Percentiles rank a stretch among this genome's conserved stretches.
Conservation (phyloP, 108 stramenopile species). For the Pseudonitzschia delicatissima region DNA sequence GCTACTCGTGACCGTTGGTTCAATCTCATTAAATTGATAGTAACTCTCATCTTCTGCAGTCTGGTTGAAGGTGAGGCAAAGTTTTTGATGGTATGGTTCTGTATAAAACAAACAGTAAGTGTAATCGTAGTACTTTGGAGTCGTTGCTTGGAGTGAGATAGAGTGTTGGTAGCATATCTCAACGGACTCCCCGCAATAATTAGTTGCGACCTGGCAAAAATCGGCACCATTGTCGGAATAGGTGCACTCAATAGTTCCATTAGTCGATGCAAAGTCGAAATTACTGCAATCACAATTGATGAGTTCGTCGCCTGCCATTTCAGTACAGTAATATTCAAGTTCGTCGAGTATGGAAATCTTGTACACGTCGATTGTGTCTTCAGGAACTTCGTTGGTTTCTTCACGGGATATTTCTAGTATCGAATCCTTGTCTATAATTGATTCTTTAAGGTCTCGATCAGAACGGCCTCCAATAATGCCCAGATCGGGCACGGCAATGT, state of each 20-base stretch:
- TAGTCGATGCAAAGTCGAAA: not conserved
- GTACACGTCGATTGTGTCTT: no score
- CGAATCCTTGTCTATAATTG: not conserved
- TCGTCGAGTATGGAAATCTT: no score
- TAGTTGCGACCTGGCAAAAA: not conserved
- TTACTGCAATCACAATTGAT: not conserved
- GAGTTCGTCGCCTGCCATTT: not conserved
- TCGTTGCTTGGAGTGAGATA: not conserved
- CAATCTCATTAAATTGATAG: not conserved
- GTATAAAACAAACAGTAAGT: not conserved
- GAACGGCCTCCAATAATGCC: no score
- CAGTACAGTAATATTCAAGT: not conserved
- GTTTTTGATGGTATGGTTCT: not conserved
- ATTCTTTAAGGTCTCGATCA: not conserved
- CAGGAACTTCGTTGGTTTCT: no score
- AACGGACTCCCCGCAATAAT: conserved; percentile 3
- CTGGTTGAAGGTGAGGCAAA: not conserved
- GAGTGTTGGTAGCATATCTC: not conserved
- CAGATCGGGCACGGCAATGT: no score
- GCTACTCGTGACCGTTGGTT: not conserved
- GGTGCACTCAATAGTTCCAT: not conserved
- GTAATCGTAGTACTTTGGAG: not conserved
- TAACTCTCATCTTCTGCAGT: not conserved
- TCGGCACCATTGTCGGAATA: not conserved
- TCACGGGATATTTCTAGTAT: not conserved